Base-by-base conservation (phyloP, 192 early-diverging fungal species). In the Jimgerdemannia flammicorona region DNA sequence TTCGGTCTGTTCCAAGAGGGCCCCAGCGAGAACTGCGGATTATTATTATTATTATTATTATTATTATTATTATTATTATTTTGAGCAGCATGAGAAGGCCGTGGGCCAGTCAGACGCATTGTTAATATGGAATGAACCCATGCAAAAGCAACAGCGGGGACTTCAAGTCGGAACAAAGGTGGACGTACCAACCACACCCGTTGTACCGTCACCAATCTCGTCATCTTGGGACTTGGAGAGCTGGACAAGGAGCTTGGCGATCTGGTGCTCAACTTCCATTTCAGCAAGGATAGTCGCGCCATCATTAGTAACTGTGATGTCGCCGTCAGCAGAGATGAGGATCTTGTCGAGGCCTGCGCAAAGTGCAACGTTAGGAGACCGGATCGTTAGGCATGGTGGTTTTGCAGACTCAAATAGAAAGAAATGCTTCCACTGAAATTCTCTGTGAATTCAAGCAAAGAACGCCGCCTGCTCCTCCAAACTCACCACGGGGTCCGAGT, bases 181-280 rank as follows among this genome's bases (percentile, higher is more conserved):
- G 29, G 43, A 87, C 85, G 67, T 83, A 95, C 93, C 94, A 79
- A 99, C 98, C 77, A 99, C 97, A 85, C 98, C 97, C 20, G 98
- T 99, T 44, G 98, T 99, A 59, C 98, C 98, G 79, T 99, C 98
- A 74, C 98, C 98, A 83, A 99, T 99, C 86, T 99, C 98, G 76
- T 99, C 97, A 84, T 99, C 98, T 89, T 99, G 98, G 75, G 91
- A 93, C 87, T 97, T 95, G 70, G 96, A 98, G 71, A 99, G 87
- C 84, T 98, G 95, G 19, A 99, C 98, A 63, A 99, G 83, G 18
- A 99, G 87, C 84, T 98, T 98, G 41, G 97, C 98, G 80, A 99
- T 98, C 86, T 99, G 96, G 83, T 99, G 97, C 80, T 98, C 96
- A 70, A 99, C 96, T 43, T 95, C 96, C 97, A 99, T 98, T 80